Evolutionary conservation across 768 basidiomycete genomes (phyloP).

Genomic region (Cystofilobasidium macerans): DNA sequence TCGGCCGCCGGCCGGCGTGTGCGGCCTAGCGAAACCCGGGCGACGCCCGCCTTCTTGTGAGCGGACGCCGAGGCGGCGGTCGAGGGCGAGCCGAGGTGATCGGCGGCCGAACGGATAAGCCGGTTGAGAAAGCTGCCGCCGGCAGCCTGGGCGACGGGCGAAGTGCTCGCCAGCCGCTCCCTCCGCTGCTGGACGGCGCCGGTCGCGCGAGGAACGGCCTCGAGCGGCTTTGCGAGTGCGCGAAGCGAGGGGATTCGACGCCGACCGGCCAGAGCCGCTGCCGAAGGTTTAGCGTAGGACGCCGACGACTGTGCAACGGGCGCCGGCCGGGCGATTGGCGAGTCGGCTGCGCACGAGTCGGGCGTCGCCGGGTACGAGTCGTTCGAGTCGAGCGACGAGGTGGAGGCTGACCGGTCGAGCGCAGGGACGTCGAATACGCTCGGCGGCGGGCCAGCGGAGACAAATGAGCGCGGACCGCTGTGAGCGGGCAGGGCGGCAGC

Average conservation of each 20-base stretch:
- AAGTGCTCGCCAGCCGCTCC: neutral
- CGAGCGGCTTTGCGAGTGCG: neutral
- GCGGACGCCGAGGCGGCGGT: no score
- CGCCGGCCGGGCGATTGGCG: neutral
- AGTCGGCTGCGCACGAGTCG: neutral
- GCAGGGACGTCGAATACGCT: neutral
- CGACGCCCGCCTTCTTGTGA: no score
- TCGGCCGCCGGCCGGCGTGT: neutral
- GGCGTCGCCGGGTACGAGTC: slow-evolving; percentile 4
- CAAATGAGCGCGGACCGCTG: neutral
- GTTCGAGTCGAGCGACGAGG: slow-evolving; percentile 19
- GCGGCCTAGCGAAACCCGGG: no score
- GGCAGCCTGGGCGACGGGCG: slow-evolving; percentile 14
- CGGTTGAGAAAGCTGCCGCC: slow-evolving; percentile 17
- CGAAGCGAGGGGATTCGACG: neutral
- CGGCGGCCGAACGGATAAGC: neutral
- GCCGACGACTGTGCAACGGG: neutral
- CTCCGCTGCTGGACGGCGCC: neutral
- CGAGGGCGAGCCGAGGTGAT: no score
- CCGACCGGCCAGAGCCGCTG: neutral
- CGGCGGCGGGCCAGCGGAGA: neutral
- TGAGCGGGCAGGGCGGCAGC: neutral
- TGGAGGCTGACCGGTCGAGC: slow-evolving; percentile 13
- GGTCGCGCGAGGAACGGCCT: neutral
- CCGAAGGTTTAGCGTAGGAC: neutral